These are phyloP conservation scores for Colletotrichum tabaci DNA, from an alignment of 2,329 filamentous ascomycete genomes.

Conservation along the genomic window DNA sequence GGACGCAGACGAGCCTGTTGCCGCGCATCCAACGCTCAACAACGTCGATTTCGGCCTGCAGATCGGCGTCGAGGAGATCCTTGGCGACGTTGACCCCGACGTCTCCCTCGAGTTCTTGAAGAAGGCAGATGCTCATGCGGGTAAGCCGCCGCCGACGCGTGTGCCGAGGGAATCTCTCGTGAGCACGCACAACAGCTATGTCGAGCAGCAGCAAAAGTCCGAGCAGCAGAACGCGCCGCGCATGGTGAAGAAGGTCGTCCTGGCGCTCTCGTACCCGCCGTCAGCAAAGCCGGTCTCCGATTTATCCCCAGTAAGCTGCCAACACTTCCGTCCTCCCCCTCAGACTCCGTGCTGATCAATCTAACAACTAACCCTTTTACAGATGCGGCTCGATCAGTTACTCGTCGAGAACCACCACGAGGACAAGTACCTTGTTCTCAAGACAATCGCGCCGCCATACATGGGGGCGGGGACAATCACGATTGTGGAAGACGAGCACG, in stretches of 20 bases:
- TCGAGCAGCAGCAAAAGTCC: conserved; percentile 35
- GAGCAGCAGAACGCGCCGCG: conserved; percentile 41
- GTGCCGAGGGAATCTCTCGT: conserved; percentile 38
- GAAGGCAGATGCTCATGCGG: conserved; percentile 43
- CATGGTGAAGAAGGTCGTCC: conserved; percentile 46
- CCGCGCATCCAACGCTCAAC: conserved; percentile 29
- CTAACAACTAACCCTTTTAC: background rate
- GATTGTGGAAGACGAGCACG: conserved; percentile 54
- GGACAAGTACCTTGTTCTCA: conserved; percentile 51
- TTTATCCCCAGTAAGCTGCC: conserved; percentile 32
- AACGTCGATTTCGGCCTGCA: conserved; percentile 43
- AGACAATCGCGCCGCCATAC: conserved; percentile 50
- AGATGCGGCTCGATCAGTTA: conserved; percentile 51
- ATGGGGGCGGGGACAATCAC: conserved; percentile 53
- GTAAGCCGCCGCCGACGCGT: conserved; percentile 42
- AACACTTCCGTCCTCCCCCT: too few species aligned
- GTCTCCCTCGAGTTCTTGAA: conserved; percentile 44
- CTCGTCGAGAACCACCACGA: conserved; percentile 53
- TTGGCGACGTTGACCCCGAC: conserved; percentile 45
- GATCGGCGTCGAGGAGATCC: conserved; percentile 43
- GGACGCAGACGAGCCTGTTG: background rate
- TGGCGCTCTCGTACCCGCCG: conserved; percentile 45
- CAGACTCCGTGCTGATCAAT: too few species aligned
- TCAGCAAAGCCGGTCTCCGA: conserved; percentile 37
- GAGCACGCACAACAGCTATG: conserved; percentile 43